Evolutionary conservation across 805 yeast species (phyloP), one percentile per base, ranked within the genome.

Genomic region (Ogataea ganodermae): DNA sequence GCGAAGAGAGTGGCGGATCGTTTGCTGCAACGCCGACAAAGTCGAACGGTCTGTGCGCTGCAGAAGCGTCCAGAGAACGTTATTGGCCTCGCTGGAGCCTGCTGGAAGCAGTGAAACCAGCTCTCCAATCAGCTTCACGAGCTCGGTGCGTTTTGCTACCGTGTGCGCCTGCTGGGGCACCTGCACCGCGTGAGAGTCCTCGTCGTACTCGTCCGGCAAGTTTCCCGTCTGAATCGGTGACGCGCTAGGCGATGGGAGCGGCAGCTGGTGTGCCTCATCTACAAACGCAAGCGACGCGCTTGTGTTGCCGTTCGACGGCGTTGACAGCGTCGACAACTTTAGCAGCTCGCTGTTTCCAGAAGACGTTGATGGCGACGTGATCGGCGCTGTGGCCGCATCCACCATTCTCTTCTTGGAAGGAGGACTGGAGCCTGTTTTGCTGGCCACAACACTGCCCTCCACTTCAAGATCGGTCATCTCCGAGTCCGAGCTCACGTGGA

Each of bases 191-290:
- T 45, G 32, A 6, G 44, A 13, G 4, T 8, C 23, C 13, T 33
- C 36, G 17, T 20, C 42, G 20, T 48, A 51, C 13, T 48, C 47
- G 21, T 62, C 63, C 20, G 58, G 62, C 8, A 54, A 41, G 4
- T 26, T 43, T 2, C 65, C 56, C 6, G 67, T 57, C 44, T 72
- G 81, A 3, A 69, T 70, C 1, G 84, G 84, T 1, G 83, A 79
- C 1, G 85, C 85, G 54, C 83, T 79, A 0, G 88, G 89, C 8
- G 86, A 82, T 0, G 88, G 89, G 17, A 83, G 68, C 0, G 87
- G 86, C n/a, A 79, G 64, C 49, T 76, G 83, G 38, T 51, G 55
- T 12, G 56, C 44, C 16, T 60, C 75, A 31, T 59, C 65, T 7
- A 42, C 33, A 20, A 48, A 52, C 13, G 35, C 37, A 8, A 50